Percentiles rank a stretch among this genome's conserved stretches.
Conservation (phyloP, 441 rosid species). For the Adansonia madagascariensis region DNA sequence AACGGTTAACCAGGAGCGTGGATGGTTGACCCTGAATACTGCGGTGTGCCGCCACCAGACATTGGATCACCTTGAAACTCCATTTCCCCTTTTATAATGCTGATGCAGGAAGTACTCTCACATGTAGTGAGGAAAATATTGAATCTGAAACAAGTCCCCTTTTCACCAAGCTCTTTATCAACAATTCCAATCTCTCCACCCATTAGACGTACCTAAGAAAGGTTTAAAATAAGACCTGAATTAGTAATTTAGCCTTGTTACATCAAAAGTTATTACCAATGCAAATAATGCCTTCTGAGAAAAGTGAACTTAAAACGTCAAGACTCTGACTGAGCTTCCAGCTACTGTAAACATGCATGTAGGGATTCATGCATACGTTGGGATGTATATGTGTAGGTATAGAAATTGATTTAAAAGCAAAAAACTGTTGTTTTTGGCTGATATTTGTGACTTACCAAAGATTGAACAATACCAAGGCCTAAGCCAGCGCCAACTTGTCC, state of each 20-base stretch:
- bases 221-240: background rate
- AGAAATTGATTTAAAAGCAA: background rate
- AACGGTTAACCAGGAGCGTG: constrained; percentile 29
- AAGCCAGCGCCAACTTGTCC: constrained; percentile 80
- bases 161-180: constrained; percentile 57
- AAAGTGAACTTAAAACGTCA: too few relatives aligned
- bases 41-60: constrained; percentile 15
- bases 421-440: constrained; percentile 1
- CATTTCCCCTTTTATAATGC: constrained; percentile 27
- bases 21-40: constrained; percentile 29
- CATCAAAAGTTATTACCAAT: too few relatives aligned
- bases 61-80: constrained; percentile 36
- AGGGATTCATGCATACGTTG: background rate
- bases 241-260: background rate
- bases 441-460: constrained; percentile 52
- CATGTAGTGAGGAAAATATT: constrained; percentile 42
- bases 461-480: constrained; percentile 94
- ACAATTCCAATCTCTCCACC: constrained; percentile 74
- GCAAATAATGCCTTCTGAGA: too few relatives aligned
- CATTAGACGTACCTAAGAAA: constrained; percentile 67
- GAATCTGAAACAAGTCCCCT: constrained; percentile 79
- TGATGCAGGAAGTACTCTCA: constrained; percentile 21
- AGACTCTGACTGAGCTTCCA: background rate
- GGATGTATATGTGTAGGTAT: background rate
- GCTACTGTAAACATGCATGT: background rate